Percentiles rank a stretch among this genome's conserved stretches.
These are phyloP conservation scores for Cryphonectria japonica DNA, from an alignment of 2,329 filamentous ascomycete species.

Conservation along the genomic window DNA sequence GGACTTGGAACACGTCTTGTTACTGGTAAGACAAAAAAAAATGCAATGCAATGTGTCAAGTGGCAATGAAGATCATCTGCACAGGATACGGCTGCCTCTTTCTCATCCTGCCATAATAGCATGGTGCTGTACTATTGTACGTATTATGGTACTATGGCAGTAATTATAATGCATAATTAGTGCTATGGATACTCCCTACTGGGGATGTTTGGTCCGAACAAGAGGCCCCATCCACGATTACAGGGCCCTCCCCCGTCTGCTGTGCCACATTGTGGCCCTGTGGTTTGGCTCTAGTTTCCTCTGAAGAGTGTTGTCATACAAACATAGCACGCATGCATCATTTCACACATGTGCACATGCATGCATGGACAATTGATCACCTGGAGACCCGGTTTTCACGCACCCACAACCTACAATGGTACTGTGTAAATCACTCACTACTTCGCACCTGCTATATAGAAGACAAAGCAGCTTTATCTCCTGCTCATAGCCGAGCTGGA, in stretches of 20 bases:
- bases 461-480: background rate
- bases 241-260: background rate
- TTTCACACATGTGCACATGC: background rate
- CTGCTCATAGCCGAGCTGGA: background rate
- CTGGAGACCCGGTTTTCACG: background rate
- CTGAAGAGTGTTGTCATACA: too few species aligned
- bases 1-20: background rate
- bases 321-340: too few species aligned
- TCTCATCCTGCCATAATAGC: background rate
- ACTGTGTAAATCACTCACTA: too few species aligned
- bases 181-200: background rate
- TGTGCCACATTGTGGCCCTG: background rate
- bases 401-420: background rate
- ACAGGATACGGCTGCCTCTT: background rate
- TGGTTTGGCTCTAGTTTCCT: background rate
- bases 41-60: background rate
- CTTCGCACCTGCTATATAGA: too few species aligned
- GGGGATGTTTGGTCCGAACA: background rate
- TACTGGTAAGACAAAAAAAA: background rate
- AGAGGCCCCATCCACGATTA: background rate
- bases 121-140: background rate
- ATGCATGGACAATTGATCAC: background rate
- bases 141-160: background rate
- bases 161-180: background rate
- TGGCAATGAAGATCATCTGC: constrained; percentile 3